Evolutionary conservation across 139 green algal genomes (phyloP), one percentile per base, ranked within the genome.

Genomic region (Chlorella sp.): DNA sequence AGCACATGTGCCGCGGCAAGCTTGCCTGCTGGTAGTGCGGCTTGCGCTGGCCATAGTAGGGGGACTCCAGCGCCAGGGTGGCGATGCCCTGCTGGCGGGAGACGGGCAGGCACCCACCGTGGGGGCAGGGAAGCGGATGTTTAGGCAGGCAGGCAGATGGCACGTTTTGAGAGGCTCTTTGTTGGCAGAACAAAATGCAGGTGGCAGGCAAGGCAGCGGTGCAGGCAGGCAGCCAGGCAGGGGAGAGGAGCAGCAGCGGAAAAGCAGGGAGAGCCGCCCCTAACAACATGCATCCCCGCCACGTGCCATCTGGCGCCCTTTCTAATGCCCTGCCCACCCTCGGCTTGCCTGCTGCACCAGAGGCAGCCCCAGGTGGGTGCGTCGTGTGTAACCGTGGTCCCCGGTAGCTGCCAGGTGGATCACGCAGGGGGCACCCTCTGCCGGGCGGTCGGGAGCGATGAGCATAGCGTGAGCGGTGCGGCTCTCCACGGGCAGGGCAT

Each of bases 351-450:
- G 90, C 68, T 95, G 85, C 15, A 97, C 77, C 73, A 98, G 91
- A 0, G 94, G 94, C 28, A 92, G 86, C 3, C 88, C 94, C 60
- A 98, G 92, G 34, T 91, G 85, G 21, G 96, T 84, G 34, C 96
- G 86, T 16, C 96, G 87, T 1, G 85, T 64, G 83, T 96, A 97
- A 11, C 92, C 91, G 79, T 98, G 96, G 85, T 98, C 97, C 0
- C 97, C 97, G 0, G 97, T 98, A 39, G 93, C 97, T 4, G 97
- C 93, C 64, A 98, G 90, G 89, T 98, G 96, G n/a, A 98, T 53
- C n/a, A 96, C 95, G 71, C 90, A 95, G 28, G 91, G 90, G 16
- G 61, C 87, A 18, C 83, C 77, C 60, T 83, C 34, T 3, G 78
- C 81, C 14, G 60, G 88, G 15, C 81, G 48, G 48, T 89, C 81